These are phyloP conservation scores for Microdochium trichocladiopsis DNA, from an alignment of 2,329 filamentous ascomycete species.

Conservation along the genomic window DNA sequence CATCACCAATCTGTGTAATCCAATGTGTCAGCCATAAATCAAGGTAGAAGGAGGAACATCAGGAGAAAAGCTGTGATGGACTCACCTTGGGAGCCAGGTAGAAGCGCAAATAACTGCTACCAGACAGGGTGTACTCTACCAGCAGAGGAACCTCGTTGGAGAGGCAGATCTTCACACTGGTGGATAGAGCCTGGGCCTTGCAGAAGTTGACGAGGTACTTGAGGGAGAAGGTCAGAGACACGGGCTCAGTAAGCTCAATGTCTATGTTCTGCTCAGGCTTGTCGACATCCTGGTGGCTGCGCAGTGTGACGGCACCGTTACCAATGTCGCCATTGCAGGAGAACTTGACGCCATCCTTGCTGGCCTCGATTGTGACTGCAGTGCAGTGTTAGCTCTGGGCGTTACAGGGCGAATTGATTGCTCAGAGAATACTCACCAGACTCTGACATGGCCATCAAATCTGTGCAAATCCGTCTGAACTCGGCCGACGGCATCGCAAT, in stretches of 20 bases:
- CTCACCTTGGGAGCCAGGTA: constrained; percentile 96
- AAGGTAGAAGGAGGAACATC: background rate
- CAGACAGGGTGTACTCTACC: constrained; percentile 80
- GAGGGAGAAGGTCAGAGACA: constrained; percentile 92
- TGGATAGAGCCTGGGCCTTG: constrained; percentile 85
- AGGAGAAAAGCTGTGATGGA: constrained; percentile 3
- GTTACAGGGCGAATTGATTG: background rate
- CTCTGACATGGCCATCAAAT: constrained; percentile 87
- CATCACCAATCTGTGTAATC: constrained; percentile 57
- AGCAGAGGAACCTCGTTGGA: constrained; percentile 94
- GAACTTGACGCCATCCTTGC: constrained; percentile 97
- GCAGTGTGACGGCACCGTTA: constrained; percentile 86
- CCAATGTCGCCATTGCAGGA: constrained; percentile 90
- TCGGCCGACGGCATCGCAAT: constrained; percentile 83
- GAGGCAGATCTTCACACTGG: constrained; percentile 81
- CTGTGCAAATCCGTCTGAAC: constrained; percentile 91
- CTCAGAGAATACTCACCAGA: constrained; percentile 62
- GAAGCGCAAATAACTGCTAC: constrained; percentile 88
- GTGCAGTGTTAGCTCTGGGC: background rate
- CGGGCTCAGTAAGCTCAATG: constrained; percentile 87
- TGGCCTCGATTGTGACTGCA: constrained; percentile 86
- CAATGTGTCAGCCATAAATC: constrained; percentile 28
- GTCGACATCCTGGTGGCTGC: constrained; percentile 81
- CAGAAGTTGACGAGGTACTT: constrained; percentile 99
- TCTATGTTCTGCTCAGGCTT: constrained; percentile 81